Base-by-base conservation (phyloP, 2,329 filamentous ascomycete species). In the Acrocalymma vagum region DNA sequence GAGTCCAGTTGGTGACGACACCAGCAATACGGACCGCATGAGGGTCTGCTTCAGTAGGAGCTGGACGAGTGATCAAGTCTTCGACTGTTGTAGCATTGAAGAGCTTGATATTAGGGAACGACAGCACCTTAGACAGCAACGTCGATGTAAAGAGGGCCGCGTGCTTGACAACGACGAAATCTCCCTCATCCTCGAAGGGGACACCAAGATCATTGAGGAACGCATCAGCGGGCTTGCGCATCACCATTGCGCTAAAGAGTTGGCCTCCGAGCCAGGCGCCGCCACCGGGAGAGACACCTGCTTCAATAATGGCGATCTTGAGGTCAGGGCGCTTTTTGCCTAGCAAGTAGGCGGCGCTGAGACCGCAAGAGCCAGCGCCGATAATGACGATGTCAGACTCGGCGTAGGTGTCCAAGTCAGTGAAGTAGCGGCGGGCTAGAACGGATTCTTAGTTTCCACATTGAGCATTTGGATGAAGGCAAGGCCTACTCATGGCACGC, bases 31-130 rank as follows among this genome's bases (percentile, higher is more conserved):
- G 84, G 28, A 95, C 73, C 8, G 76, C 74, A 14, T 77, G 74
- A 25, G 71, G 75, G 27, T 72, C 66, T 30, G 74, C 71, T 9
- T 50, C 17, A 1, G 61, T 65, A 4, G 65, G 65, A 23, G 61
- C 58, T 5, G 82, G 82, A 29, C 91, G 88, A 14, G 91, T 96
- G 72, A 96, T 93, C 50, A 96, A 78, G 63, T 96, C 91, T 75
- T 96, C 92, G 28, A 96, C 91, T 14, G 87, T 81, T 23, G 92
- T 96, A 24, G 91, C 91, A 69, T 96, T 96, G 84, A 96, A 96
- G 49, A 96, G 84, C 82, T 96, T 96, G 64, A 96, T 83, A 72
- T 96, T 96, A 51, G 89, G 88, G 76, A 95, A 88, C 45, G 81
- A 74, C 35, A 96, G 78, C 8, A 96, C 91, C 73, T 87, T 87